These are phyloP conservation scores for Leucosporidium scottii DNA, from an alignment of 768 basidiomycete genomes.

Conservation along the genomic window DNA sequence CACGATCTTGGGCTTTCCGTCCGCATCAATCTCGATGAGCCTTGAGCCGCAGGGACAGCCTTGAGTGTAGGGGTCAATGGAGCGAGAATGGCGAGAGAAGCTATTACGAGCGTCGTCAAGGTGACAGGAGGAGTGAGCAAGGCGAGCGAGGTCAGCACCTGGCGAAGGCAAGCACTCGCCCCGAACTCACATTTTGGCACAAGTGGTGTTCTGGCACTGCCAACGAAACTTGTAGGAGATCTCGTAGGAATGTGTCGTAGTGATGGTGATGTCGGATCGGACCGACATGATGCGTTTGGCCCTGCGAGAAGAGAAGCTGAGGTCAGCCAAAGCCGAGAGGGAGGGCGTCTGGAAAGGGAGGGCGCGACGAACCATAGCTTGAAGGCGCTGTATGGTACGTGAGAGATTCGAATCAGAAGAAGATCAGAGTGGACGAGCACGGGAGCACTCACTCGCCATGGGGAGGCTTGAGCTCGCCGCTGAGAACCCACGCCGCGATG, in stretches of 20 bases:
- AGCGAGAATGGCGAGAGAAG: conserved; percentile 35
- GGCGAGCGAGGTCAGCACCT: conserved; percentile 12
- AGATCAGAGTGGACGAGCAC: no score
- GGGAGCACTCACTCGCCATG: conserved; percentile 37
- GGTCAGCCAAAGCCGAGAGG: neutral
- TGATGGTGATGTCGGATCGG: conserved; percentile 36
- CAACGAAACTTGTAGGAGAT: conserved; percentile 43
- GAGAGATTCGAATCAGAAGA: no score
- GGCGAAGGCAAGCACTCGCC: no score
- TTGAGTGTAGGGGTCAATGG: conserved; percentile 41
- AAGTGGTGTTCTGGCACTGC: conserved; percentile 28
- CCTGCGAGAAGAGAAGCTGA: neutral
- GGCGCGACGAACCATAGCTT: conserved; percentile 43
- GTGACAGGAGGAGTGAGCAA: no score
- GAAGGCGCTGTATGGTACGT: conserved; percentile 35
- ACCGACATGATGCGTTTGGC: conserved; percentile 24
- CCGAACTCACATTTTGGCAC: conserved; percentile 39
- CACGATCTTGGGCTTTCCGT: conserved; percentile 38
- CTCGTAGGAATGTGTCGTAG: conserved; percentile 45
- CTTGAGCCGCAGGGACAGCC: conserved; percentile 39
- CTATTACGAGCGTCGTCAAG: neutral
- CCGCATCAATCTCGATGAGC: conserved; percentile 20
- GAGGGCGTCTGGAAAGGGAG: neutral
- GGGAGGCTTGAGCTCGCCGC: conserved; percentile 43
- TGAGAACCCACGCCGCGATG: conserved; percentile 45